Percentiles rank a stretch among this genome's conserved stretches.
Evolutionary conservation across 164 flowering plant genomes (phyloP).

Genomic region (Annona squamosa): DNA sequence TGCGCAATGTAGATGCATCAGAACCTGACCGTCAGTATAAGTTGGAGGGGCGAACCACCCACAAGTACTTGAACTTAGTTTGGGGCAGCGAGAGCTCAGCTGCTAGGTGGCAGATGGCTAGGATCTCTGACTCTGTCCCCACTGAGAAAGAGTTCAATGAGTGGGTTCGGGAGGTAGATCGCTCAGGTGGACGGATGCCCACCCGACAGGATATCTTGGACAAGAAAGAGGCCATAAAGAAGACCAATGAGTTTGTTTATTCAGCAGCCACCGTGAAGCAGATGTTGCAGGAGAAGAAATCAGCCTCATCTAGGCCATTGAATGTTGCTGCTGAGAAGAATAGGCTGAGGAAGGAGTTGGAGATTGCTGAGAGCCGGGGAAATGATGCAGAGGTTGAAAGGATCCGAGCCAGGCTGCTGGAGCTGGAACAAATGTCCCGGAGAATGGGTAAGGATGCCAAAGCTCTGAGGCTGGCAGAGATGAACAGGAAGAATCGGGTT

Average conservation of each 20-base stretch:
- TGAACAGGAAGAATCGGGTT: conserved; percentile 77
- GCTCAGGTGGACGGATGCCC: conserved; percentile 65
- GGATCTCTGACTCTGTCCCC: conserved; percentile 84
- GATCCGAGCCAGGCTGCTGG: conserved; percentile 58
- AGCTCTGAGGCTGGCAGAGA: conserved; percentile 79
- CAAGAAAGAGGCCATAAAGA: conserved; percentile 71
- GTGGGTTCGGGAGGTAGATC: conserved; percentile 79
- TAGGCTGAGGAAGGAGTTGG: conserved; percentile 61
- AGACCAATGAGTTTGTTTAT: conserved; percentile 59
- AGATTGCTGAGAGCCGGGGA: conserved; percentile 59
- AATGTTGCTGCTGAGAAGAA: conserved; percentile 90
- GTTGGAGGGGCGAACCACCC: conserved; percentile 73
- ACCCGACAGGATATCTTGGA: conserved; percentile 58
- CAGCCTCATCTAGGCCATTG: conserved; percentile 69
- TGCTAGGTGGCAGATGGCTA: conserved; percentile 98
- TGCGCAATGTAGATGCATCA: conserved; percentile 79
- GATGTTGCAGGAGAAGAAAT: conserved; percentile 91
- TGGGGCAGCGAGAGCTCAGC: conserved; percentile 86
- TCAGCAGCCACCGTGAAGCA: conserved; percentile 90
- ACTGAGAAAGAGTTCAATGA: conserved; percentile 63
- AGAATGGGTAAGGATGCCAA: conserved; percentile 43
- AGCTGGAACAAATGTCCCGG: conserved; percentile 55
- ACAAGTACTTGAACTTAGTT: conserved; percentile 74
- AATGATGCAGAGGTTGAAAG: conserved; percentile 65
- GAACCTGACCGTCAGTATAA: conserved; percentile 70